Percentiles rank a stretch among this genome's conserved stretches.
Evolutionary conservation across 2,329 filamentous ascomycete genomes (phyloP).

Genomic region (Penicillium sp.): DNA sequence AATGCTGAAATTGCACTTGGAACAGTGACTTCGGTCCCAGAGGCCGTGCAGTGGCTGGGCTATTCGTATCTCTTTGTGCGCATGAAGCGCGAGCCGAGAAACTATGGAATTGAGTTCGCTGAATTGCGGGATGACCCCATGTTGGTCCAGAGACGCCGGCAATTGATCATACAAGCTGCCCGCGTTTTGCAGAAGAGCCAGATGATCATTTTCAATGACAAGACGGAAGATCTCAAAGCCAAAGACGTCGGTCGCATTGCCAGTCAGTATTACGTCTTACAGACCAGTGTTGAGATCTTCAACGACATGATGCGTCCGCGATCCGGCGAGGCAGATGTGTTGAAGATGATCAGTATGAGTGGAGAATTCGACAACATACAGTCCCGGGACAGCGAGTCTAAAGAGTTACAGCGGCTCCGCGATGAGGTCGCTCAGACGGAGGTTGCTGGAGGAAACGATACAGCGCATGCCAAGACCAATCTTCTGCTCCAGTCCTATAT

Average conservation of each 20-base stretch:
- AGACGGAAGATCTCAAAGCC: slow-evolving; percentile 84
- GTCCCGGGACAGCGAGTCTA: slow-evolving; percentile 83
- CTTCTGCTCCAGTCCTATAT: slow-evolving; percentile 94
- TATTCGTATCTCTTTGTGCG: slow-evolving; percentile 97
- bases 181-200: slow-evolving; percentile 85
- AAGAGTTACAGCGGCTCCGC: slow-evolving; percentile 76
- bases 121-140: slow-evolving; percentile 87
- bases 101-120: slow-evolving; percentile 93
- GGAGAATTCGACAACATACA: slow-evolving; percentile 98
- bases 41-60: slow-evolving; percentile 95
- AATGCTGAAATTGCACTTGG: slow-evolving; percentile 94
- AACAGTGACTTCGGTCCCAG: slow-evolving; percentile 89
- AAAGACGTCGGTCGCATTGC: slow-evolving; percentile 97
- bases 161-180: slow-evolving; percentile 86
- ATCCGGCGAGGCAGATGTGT: slow-evolving; percentile 84
- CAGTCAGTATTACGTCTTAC: slow-evolving; percentile 93
- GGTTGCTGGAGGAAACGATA: slow-evolving; percentile 67
- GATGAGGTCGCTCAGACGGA: slow-evolving; percentile 74
- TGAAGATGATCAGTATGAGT: slow-evolving; percentile 97
- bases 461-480: slow-evolving; percentile 88
- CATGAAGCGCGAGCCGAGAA: slow-evolving; percentile 88
- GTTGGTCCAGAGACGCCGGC: slow-evolving; percentile 79
- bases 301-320: slow-evolving; percentile 89
- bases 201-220: slow-evolving; percentile 99
- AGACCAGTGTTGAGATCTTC: slow-evolving; percentile 93